A percentile compares a stretch with the other conserved stretches of the same genome.
Evolutionary conservation across 2,329 filamentous ascomycete genomes (phyloP).

Genomic region (Fusarium miscanthi): DNA sequence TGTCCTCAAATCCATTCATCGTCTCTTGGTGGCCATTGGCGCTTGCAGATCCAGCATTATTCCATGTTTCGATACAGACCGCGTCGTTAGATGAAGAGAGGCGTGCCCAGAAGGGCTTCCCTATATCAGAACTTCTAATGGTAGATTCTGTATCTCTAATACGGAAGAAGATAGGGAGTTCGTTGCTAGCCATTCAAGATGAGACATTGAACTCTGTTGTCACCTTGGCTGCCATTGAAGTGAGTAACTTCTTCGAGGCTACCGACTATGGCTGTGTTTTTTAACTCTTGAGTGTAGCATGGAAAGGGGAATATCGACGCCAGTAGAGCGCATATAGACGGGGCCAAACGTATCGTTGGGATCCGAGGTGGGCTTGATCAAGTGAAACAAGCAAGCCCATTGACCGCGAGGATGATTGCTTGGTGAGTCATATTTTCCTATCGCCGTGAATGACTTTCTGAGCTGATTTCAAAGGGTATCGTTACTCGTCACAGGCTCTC

Average conservation of each 20-base stretch:
- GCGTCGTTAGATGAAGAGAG: slow-evolving; percentile 67
- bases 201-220: slow-evolving; percentile 68
- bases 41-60: slow-evolving; percentile 65
- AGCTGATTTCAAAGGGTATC: slow-evolving; percentile 59
- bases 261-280: fast-evolving
- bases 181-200: slow-evolving; percentile 61
- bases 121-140: slow-evolving; percentile 66
- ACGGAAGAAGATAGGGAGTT: slow-evolving; percentile 60
- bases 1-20: slow-evolving; percentile 67
- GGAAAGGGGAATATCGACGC: slow-evolving; percentile 63
- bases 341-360: slow-evolving; percentile 60
- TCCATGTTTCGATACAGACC: slow-evolving; percentile 69
- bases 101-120: slow-evolving; percentile 63
- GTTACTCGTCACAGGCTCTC: slow-evolving; percentile 62
- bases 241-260: slow-evolving; percentile 43
- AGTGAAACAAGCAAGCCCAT: slow-evolving; percentile 60
- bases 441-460: neutral
- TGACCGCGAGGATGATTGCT: slow-evolving; percentile 65
- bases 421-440: slow-evolving; percentile 54
- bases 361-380: slow-evolving; percentile 63
- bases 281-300: slow-evolving; percentile 49
- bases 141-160: slow-evolving; percentile 65
- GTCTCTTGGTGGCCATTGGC: slow-evolving; percentile 70
- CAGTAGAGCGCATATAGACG: slow-evolving; percentile 61
- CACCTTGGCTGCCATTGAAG: slow-evolving; percentile 68